Evolutionary conservation across 257 asterid genomes (phyloP).

Genomic region (Solanum etuberosum): DNA sequence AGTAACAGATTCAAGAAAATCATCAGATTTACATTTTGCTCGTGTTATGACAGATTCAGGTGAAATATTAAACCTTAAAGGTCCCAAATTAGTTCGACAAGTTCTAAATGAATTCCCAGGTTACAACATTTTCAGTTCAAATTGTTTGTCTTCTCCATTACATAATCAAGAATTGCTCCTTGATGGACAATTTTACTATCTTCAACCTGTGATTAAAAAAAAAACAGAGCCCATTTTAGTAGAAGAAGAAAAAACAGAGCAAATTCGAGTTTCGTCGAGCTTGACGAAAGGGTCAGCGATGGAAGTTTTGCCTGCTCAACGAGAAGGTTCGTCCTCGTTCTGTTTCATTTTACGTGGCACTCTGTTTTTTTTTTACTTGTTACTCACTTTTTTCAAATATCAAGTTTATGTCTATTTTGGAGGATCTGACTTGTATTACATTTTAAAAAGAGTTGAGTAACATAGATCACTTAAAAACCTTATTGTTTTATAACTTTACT

Average conservation of each 20-base stretch:
- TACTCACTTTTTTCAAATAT: not conserved
- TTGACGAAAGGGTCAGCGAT: conserved; percentile 12
- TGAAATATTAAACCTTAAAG: conserved; percentile 18
- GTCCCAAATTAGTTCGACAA: conserved; percentile 27
- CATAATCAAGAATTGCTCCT: conserved; percentile 16
- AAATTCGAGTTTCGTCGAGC: conserved; percentile 2
- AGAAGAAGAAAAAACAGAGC: not conserved
- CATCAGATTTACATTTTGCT: not conserved
- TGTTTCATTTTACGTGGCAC: not conserved
- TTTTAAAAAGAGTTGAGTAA: not conserved
- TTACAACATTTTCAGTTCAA: conserved; percentile 13
- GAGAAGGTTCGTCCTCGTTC: not conserved
- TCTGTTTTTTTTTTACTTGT: too few relatives aligned
- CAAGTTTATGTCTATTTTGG: not conserved
- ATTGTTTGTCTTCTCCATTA: conserved; percentile 9
- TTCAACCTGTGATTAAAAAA: conserved; percentile 2
- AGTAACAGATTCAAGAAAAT: conserved; percentile 19
- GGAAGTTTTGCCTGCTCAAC: conserved; percentile 18
- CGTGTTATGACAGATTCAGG: conserved; percentile 32
- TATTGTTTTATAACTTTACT: too few relatives aligned
- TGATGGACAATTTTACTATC: conserved; percentile 22
- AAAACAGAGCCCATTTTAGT: not conserved
- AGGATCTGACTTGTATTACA: not conserved
- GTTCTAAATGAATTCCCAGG: conserved; percentile 24
- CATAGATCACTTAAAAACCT: not conserved